Base-by-base conservation (phyloP, 331 rosid species). In the Arachis monticola region DNA sequence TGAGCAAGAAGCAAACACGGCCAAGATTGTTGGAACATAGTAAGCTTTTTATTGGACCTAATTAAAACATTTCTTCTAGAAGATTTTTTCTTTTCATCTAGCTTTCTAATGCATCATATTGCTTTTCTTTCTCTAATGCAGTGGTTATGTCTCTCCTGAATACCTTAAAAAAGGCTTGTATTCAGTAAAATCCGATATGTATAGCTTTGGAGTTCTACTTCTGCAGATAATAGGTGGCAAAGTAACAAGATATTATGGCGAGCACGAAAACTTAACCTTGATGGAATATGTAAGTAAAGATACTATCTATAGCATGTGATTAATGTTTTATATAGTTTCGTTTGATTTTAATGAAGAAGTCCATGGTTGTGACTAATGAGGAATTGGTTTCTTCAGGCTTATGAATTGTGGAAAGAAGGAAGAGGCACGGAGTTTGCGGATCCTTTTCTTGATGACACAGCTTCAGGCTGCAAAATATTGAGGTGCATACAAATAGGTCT, bases 191-290 rank as follows among this genome's bases (percentile, higher is more conserved):
- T 79, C 44, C 0, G 86, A 83, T 44, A 84, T 83, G 5, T 81
- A 78, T 52, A 79, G 86, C 31, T 83, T 83, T 13, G 87, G 87
- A 56, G 83, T 83, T 64, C 79, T 86, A 6, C 87, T 86, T 58
- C 60, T 86, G 2, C 87, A 83, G 32, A 81, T 83, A 8, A 69
- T 83, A 58, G 83, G 90, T 65, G 86, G 87, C 42, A 81, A 22
- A 65, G 81, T 4, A 72, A 83, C 27, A 27, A 6, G 70, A 7
- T 6, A 38, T 0, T 71, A 80, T 38, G 90, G 85, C 0, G 57
- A 30, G 8, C 1, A 83, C 13, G 70, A 73, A 63, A 38, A 75
- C 61, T 30, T 77, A 50, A 67, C 74, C 72, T 73, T 83, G 51
- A 31, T 68, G 42, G 82, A 75, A 17, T 76, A 80, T 62, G 87